Base-by-base conservation (phyloP, 1,284 basidiomycete species). In the Cutaneotrichosporon sp. region DNA sequence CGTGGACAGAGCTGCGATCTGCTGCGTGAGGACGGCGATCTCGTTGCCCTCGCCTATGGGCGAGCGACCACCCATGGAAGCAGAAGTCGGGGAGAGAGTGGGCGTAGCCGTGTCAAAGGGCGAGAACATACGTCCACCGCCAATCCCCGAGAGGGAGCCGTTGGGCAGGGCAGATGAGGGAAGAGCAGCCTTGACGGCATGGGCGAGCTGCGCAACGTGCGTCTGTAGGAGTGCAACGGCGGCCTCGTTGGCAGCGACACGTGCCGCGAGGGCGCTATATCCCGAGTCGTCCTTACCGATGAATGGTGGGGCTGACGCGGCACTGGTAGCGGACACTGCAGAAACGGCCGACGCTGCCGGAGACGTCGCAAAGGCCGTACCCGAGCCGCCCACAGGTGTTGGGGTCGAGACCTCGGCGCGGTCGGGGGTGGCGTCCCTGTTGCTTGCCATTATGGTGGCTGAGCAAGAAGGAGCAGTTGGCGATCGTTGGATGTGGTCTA, bases 1-100 rank as follows among this genome's bases (percentile, higher is more conserved):
- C 0, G 88, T 87, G 32, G 90, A 92, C 67, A 94, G 82, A 14
- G 89, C 90, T 70, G 89, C 89, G 61, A 93, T 82, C 59, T 90
- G 87, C 73, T 90, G 89, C 10, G 90, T 89, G 49, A 94, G 89
- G 55, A 87, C 85, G 10, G 86, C 83, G 63, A 93, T 52, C 49
- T 60, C 40, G 42, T 42, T 40, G 18, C 26, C 36, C 14, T n/a
- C 46, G 53, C 42, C 47, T 13, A 42, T 34, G 32, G 31, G 13
- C 21, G 21, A 21, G 30, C 42, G 21, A 8, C 34, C 34, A 11
- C 50, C 58, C 31, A 34, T 21, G 21, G 21, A 18, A 1, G 51
- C 46, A 5, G 64, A 38, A 11, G 60, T 18, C 42, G 42, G 18
- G 11, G 62, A 14, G 6, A 50, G 26, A 10, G 65, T 55, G 14